Conservation (phyloP, 495 filamentous ascomycete species). For the Trypethelium eluteriae region DNA sequence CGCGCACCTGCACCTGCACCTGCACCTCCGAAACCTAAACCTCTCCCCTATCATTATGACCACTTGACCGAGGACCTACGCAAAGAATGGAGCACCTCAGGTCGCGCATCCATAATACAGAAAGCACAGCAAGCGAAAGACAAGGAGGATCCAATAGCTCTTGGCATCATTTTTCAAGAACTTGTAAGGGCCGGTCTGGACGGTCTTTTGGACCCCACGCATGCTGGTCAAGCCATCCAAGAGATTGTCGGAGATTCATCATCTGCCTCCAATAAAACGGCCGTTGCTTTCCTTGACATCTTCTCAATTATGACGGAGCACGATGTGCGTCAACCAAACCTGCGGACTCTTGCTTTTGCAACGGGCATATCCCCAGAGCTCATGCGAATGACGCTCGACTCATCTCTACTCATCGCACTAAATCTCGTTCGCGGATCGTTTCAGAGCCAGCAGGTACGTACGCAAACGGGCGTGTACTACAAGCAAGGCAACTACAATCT, state of each 20-base stretch:
- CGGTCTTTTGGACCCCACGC: constrained; percentile 52
- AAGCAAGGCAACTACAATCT: constrained; percentile 95
- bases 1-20: constrained; percentile 25
- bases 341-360: constrained; percentile 54
- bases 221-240: constrained; percentile 65
- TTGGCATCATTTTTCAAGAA: constrained; percentile 77
- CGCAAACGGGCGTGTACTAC: constrained; percentile 86
- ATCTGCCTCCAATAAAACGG: constrained; percentile 38
- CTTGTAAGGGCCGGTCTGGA: constrained; percentile 65
- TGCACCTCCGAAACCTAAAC: constrained; percentile 25
- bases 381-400: constrained; percentile 80
- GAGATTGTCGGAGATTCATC: constrained; percentile 59
- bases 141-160: constrained; percentile 49
- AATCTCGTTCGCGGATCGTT: constrained; percentile 80
- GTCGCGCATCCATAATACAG: constrained; percentile 44
- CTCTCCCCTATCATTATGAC: constrained; percentile 47
- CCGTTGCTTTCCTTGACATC: constrained; percentile 69
- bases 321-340: constrained; percentile 42
- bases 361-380: constrained; percentile 61
- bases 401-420: constrained; percentile 60
- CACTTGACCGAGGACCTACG: constrained; percentile 42
- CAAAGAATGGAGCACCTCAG: constrained; percentile 11
- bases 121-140: constrained; percentile 46
- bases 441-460: constrained; percentile 69
- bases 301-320: constrained; percentile 66